These are phyloP conservation scores for Diaporthe nobilis DNA, from an alignment of 2,329 filamentous ascomycete species.

Conservation along the genomic window DNA sequence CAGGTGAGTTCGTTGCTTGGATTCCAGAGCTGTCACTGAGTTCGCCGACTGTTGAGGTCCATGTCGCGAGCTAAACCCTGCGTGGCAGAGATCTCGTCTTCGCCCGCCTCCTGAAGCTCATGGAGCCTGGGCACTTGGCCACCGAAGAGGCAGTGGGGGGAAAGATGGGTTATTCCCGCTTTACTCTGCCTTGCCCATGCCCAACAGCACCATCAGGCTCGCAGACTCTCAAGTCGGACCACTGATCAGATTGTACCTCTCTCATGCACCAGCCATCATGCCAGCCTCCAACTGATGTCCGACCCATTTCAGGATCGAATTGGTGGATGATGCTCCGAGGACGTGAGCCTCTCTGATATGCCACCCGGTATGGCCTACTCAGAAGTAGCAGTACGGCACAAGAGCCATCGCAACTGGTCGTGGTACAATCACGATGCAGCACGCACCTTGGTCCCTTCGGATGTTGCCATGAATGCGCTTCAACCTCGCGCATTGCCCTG, in stretches of 20 bases:
- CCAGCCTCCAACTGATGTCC: conserved; percentile 12
- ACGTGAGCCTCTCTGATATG: not conserved
- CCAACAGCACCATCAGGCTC: conserved; percentile 10
- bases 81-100: not conserved
- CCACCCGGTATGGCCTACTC: not conserved
- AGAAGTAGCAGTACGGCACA: not conserved
- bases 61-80: conserved; percentile 20
- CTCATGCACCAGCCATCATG: conserved; percentile 10
- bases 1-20: conserved; percentile 5
- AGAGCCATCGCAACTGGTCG: not conserved
- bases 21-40: conserved; percentile 18
- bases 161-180: conserved; percentile 4
- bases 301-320: conserved; percentile 18
- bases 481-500: not conserved
- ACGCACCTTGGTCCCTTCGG: not conserved
- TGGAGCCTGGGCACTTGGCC: conserved; percentile 24
- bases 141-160: conserved; percentile 1
- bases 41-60: conserved; percentile 13
- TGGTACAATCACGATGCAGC: not conserved
- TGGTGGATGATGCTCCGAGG: conserved; percentile 4
- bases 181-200: not conserved
- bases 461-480: conserved; percentile 6
- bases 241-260: conserved; percentile 5
- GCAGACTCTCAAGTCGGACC: conserved; percentile 3
- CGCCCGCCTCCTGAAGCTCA: conserved; percentile 18